Percentiles rank a stretch among this genome's conserved stretches.
These are phyloP conservation scores for Fusarium sacchari DNA, from an alignment of 2,329 filamentous ascomycete genomes.

Conservation along the genomic window DNA sequence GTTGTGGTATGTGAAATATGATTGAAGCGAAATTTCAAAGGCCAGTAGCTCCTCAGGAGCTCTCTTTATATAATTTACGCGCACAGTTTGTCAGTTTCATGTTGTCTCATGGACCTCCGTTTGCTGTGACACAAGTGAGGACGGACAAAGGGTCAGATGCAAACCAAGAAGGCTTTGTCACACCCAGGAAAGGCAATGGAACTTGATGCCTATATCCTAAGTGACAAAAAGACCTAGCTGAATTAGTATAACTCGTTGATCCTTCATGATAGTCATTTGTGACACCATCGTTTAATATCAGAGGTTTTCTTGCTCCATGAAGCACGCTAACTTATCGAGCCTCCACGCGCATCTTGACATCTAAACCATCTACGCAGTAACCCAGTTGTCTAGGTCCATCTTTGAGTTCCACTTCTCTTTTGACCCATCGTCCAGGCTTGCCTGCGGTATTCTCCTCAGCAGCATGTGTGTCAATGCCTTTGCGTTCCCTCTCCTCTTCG, in stretches of 20 bases:
- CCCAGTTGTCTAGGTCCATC: slow-evolving; percentile 85
- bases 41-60: too few relatives aligned
- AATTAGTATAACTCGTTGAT: neutral
- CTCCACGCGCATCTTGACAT: slow-evolving; percentile 78
- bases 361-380: slow-evolving; percentile 80
- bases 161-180: neutral
- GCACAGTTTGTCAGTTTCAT: neutral
- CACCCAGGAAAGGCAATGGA: neutral
- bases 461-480: slow-evolving; percentile 36
- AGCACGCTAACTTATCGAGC: slow-evolving; percentile 38
- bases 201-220: neutral
- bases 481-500: slow-evolving; percentile 45
- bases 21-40: neutral
- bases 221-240: neutral
- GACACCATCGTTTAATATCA: neutral
- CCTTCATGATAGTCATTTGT: neutral
- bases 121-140: slow-evolving; percentile 20
- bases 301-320: neutral
- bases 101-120: neutral
- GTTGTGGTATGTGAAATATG: neutral
- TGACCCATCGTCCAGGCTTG: slow-evolving; percentile 71
- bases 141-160: slow-evolving; percentile 8
- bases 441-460: slow-evolving; percentile 35
- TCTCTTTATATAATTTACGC: slow-evolving; percentile 5
- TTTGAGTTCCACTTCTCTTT: slow-evolving; percentile 80